Conservation (phyloP, 306 rosid genomes). For the cucumber (Cucumis sativus) region DNA sequence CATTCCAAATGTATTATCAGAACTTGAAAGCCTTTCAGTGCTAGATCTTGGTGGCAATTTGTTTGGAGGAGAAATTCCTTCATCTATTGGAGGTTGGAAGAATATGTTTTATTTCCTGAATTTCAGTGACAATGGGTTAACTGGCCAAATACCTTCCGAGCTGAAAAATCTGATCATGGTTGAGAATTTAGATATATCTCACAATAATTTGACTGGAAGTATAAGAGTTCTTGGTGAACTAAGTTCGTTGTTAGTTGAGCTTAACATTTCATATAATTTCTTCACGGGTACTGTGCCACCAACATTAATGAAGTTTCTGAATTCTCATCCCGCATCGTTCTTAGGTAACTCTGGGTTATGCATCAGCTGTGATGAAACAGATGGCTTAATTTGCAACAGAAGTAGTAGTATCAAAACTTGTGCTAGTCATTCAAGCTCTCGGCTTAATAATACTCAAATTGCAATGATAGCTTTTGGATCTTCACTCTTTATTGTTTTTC, state of each 20-base stretch:
- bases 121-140: slow-evolving; percentile 61
- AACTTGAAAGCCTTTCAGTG: slow-evolving; percentile 30
- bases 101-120: slow-evolving; percentile 39
- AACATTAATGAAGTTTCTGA: slow-evolving; percentile 30
- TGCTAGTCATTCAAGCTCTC: slow-evolving; percentile 17
- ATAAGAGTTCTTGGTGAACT: slow-evolving; percentile 30
- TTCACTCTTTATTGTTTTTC: slow-evolving; percentile 21
- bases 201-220: slow-evolving; percentile 65
- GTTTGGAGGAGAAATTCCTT: slow-evolving; percentile 58
- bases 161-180: slow-evolving; percentile 25
- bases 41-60: slow-evolving; percentile 69
- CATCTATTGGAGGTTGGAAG: slow-evolving; percentile 43
- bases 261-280: slow-evolving; percentile 52
- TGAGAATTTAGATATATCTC: slow-evolving; percentile 44
- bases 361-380: slow-evolving; percentile 26
- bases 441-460: slow-evolving; percentile 23
- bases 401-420: slow-evolving; percentile 32
- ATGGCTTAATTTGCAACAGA: slow-evolving; percentile 20
- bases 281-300: slow-evolving; percentile 53
- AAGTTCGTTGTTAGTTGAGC: slow-evolving; percentile 19
- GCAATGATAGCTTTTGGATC: slow-evolving; percentile 51
- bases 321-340: slow-evolving; percentile 32
- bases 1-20: slow-evolving; percentile 40
- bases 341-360: slow-evolving; percentile 53
- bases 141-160: slow-evolving; percentile 49